A percentile compares a stretch with the other conserved stretches of the same genome.
These are phyloP conservation scores for Yarrowia bubula DNA, from an alignment of 805 yeast genomes.

Conservation along the genomic window DNA sequence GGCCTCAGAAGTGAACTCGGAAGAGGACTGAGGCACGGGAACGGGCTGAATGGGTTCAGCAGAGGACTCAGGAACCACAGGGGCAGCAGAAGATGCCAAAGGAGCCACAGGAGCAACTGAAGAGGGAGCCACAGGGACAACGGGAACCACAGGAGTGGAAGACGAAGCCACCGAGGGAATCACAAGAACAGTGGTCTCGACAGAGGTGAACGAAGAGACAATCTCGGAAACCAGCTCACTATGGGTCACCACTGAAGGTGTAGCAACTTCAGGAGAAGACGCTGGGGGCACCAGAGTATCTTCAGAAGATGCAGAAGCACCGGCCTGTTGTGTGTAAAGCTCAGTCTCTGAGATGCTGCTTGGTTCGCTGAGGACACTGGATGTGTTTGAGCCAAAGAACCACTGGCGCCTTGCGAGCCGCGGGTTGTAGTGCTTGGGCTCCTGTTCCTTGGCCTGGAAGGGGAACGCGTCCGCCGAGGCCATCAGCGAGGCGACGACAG, in stretches of 20 bases:
- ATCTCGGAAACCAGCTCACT: background rate
- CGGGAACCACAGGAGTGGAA: background rate
- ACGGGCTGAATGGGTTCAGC: background rate
- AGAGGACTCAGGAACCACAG: background rate
- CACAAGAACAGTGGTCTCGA: slow-evolving; percentile 5
- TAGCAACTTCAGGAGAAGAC: background rate
- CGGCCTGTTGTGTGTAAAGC: slow-evolving; percentile 14
- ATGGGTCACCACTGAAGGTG: background rate
- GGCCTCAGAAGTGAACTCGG: background rate
- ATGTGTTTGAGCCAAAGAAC: slow-evolving; percentile 10
- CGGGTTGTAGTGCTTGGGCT: slow-evolving; percentile 24
- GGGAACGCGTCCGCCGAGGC: slow-evolving; percentile 23
- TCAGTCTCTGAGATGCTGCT: slow-evolving; percentile 19
- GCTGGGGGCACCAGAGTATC: background rate
- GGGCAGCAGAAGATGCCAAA: background rate
- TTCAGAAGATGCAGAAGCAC: background rate
- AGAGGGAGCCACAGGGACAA: background rate
- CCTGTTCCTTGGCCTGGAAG: slow-evolving; percentile 20
- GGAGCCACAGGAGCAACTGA: background rate
- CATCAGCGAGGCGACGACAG: slow-evolving; percentile 19
- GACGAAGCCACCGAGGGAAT: slow-evolving; percentile 2
- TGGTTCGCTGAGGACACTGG: background rate
- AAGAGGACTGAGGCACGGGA: background rate
- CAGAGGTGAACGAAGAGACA: background rate
- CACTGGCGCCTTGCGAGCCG: slow-evolving; percentile 21